Evolutionary conservation across 2,329 filamentous ascomycete genomes (phyloP).

Genomic region (Monosporascus sp.): DNA sequence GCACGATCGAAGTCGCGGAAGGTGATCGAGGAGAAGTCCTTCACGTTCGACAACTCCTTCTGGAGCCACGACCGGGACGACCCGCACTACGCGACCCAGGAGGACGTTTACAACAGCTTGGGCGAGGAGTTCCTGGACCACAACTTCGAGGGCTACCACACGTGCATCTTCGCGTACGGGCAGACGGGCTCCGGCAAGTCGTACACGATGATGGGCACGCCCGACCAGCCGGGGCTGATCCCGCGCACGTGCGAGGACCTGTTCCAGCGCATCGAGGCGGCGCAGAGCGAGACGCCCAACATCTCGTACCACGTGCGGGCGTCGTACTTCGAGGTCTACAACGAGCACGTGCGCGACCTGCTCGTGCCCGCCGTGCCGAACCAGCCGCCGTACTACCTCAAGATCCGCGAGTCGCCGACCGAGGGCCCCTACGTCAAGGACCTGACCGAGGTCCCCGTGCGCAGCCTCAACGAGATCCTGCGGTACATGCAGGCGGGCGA

Average conservation of each 20-base stretch:
- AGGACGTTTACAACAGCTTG: slow-evolving; percentile 88
- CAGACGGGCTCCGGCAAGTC: slow-evolving; percentile 97
- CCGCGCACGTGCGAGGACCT: slow-evolving; percentile 93
- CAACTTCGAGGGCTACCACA: slow-evolving; percentile 99
- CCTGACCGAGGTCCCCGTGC: slow-evolving; percentile 86
- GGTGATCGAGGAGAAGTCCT: slow-evolving; percentile 78
- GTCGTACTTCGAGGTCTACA: slow-evolving; percentile 99
- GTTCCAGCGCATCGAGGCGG: slow-evolving; percentile 83
- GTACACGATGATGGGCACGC: slow-evolving; percentile 94
- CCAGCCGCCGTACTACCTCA: slow-evolving; percentile 83
- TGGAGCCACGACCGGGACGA: slow-evolving; percentile 85
- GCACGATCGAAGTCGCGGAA: slow-evolving; percentile 63
- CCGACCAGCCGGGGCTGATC: slow-evolving; percentile 84
- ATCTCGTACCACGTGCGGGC: slow-evolving; percentile 96
- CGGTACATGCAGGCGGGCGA: slow-evolving; percentile 90
- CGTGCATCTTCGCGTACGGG: slow-evolving; percentile 97
- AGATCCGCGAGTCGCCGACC: slow-evolving; percentile 91
- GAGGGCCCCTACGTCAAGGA: slow-evolving; percentile 98
- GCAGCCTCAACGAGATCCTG: slow-evolving; percentile 80
- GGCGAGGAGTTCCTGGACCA: slow-evolving; percentile 97
- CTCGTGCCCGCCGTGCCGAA: slow-evolving; percentile 68
- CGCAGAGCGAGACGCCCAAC: slow-evolving; percentile 74
- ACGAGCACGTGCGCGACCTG: slow-evolving; percentile 94
- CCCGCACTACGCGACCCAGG: slow-evolving; percentile 83
- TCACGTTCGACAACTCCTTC: slow-evolving; percentile 97